A percentile compares a stretch with the other conserved stretches of the same genome.
Evolutionary conservation across 2,329 filamentous ascomycete species (phyloP).

Genomic region (Penicillium brevicompactum): DNA sequence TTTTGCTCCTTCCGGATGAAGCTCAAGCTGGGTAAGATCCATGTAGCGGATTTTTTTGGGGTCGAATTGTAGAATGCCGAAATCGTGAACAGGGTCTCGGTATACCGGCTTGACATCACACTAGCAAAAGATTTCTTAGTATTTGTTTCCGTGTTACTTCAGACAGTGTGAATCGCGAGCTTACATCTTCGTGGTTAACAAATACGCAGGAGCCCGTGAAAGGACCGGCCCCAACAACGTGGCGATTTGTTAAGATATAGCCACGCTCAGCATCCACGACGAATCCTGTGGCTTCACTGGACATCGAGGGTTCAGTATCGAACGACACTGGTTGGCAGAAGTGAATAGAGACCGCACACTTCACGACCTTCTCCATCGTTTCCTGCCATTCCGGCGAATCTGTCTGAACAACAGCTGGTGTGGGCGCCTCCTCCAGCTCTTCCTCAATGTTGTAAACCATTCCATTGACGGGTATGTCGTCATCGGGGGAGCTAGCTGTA

Average conservation of each 20-base stretch:
- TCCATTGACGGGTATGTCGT: conserved; percentile 46
- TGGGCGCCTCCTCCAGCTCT: conserved; percentile 48
- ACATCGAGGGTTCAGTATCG: conserved; percentile 91
- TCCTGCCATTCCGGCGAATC: conserved; percentile 91
- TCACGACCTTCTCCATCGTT: conserved; percentile 90
- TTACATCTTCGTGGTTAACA: conserved; percentile 87
- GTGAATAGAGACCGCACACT: conserved; percentile 96
- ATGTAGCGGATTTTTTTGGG: conserved; percentile 97
- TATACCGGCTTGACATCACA: conserved; percentile 97
- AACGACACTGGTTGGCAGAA: conserved; percentile 98
- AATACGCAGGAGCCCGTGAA: conserved; percentile 99
- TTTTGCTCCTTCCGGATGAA: conserved; percentile 80
- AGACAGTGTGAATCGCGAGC: conserved; percentile 12
- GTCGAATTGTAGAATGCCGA: conserved; percentile 94
- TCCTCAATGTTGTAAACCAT: conserved; percentile 49
- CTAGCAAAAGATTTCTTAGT: conserved; percentile 45
- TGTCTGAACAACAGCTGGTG: conserved; percentile 51
- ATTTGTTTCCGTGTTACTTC: neutral
- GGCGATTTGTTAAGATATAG: conserved; percentile 84
- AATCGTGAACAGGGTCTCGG: conserved; percentile 97
- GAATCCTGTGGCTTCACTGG: conserved; percentile 95
- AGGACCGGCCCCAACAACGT: conserved; percentile 91
- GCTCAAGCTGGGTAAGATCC: conserved; percentile 75
- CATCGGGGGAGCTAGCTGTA: conserved; percentile 42
- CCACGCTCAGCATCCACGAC: conserved; percentile 93